Evolutionary conservation across 169 alveolate genomes (phyloP).

Genomic region (Pseudocohnilembus persalinus): DNA sequence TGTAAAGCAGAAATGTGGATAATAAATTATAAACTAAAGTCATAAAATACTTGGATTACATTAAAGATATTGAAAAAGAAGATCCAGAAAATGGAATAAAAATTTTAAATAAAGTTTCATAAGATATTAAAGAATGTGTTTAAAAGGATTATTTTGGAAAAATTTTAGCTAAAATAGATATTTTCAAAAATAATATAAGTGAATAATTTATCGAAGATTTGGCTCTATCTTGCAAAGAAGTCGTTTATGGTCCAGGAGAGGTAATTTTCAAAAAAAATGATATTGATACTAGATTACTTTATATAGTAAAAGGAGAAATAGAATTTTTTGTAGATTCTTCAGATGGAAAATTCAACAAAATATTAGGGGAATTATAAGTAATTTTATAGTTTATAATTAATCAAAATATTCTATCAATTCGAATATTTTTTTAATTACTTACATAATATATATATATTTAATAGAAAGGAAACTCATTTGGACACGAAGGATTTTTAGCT

Average conservation of each 20-base stretch:
- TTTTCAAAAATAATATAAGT: slow-evolving; percentile 2
- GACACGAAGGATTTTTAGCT: slow-evolving; percentile 12
- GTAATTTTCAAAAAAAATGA: not conserved
- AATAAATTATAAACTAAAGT: slow-evolving; percentile 12
- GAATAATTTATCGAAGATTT: not conserved
- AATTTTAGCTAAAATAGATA: not conserved
- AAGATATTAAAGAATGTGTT: not conserved
- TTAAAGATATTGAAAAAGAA: not conserved
- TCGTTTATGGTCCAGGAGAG: slow-evolving; percentile 13
- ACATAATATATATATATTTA: not conserved
- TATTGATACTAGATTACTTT: not conserved
- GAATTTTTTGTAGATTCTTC: not conserved
- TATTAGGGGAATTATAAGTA: not conserved
- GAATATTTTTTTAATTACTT: not conserved
- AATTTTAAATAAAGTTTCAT: not conserved
- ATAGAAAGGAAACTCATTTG: slow-evolving; percentile 16
- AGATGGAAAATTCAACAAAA: not conserved
- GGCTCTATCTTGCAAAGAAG: slow-evolving; percentile 16
- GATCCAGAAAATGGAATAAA: not conserved
- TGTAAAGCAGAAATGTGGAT: slow-evolving; percentile 16
- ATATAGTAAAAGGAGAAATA: not conserved
- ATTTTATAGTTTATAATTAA: not conserved
- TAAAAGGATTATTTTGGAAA: slow-evolving; percentile 17
- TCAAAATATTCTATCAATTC: not conserved
- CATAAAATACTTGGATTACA: slow-evolving; percentile 9